Evolutionary conservation across 140 eudicot genomes (phyloP), one percentile per base, ranked within the genome.

Genomic region (Oenanthe javanica): DNA sequence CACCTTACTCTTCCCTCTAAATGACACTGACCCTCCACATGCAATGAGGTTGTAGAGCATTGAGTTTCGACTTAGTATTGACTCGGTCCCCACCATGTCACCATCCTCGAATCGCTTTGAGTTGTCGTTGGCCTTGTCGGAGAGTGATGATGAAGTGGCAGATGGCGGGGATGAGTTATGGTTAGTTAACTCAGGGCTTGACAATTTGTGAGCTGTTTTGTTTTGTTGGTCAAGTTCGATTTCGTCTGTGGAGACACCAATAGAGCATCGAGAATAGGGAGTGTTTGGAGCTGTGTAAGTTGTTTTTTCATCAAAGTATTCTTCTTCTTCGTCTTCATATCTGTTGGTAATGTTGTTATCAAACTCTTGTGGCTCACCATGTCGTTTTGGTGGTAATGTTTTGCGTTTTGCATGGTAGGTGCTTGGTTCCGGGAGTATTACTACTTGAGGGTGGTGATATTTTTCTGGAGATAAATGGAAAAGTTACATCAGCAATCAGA

Each of bases 31-130:
- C 2, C 91, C 89, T 10, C 98, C 98, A 49, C 98, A 94, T 0
- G 97, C 91, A 81, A 94, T 90, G 64, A 94, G 82, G 23, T 87
- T 94, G 46, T 89, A 82, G 27, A 94, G 77, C 85, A 90, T 79
- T 11, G 97, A 89, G 83, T 87, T 90, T 25, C 97, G 89, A 69
- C 88, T 86, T 54, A 87, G 79, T 36, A 75, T 3, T 10, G 89
- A 77, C 84, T 80, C 84, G 15, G 57, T 71, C 19, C 75, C 75
- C 70, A 77, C 81, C 13, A 87, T 86, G 77, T 90, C 97, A 6
- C 90, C 97, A 38, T 90, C 97, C 84, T 89, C 95, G 4, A 85
- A 81, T 23, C 90, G 80, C 80, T 84, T 92, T 13, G 88, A 87
- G 4, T 59, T 76, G 80, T 77, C 48, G 79, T 72, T 78, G 77